A percentile compares a stretch with the other conserved stretches of the same genome.
Conservation (phyloP, 345 rosid species). For the Populus davidiana region DNA sequence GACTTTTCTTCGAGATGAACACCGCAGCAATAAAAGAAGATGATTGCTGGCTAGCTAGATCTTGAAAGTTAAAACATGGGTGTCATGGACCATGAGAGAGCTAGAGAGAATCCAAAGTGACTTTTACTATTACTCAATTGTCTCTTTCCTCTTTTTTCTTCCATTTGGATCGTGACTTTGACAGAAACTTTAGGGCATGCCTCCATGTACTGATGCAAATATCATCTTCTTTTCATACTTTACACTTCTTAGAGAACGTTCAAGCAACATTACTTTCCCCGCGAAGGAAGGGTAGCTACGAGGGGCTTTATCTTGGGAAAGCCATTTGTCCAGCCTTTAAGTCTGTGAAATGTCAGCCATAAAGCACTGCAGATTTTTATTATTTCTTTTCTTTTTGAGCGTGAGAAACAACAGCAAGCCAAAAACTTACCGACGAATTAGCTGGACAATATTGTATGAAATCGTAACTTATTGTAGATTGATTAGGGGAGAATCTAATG, state of each 20-base stretch:
- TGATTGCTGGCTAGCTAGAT: conserved; percentile 1
- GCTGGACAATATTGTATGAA: background rate
- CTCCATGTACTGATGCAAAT: conserved; percentile 9
- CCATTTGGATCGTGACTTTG: conserved; percentile 13
- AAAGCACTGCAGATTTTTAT: background rate
- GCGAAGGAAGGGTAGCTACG: background rate
- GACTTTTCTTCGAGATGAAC: background rate
- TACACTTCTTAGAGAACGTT: conserved; percentile 11
- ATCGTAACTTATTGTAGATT: background rate
- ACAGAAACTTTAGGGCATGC: conserved; percentile 16
- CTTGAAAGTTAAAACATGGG: too few relatives aligned
- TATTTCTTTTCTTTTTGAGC: background rate
- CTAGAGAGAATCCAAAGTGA: conserved; percentile 34
- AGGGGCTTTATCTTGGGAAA: conserved; percentile 16
- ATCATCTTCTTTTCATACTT: background rate
- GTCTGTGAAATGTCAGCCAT: background rate
- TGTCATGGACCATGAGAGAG: conserved; percentile 1
- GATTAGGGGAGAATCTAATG: too few relatives aligned
- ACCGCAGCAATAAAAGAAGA: background rate
- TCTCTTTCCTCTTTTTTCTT: background rate
- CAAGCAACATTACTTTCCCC: background rate
- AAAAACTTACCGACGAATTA: background rate
- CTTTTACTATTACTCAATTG: conserved; percentile 1
- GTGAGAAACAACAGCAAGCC: background rate
- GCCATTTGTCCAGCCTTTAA: conserved; percentile 12